Conservation (phyloP, 2,329 filamentous ascomycete species). For the Zymoseptoria tritici region DNA sequence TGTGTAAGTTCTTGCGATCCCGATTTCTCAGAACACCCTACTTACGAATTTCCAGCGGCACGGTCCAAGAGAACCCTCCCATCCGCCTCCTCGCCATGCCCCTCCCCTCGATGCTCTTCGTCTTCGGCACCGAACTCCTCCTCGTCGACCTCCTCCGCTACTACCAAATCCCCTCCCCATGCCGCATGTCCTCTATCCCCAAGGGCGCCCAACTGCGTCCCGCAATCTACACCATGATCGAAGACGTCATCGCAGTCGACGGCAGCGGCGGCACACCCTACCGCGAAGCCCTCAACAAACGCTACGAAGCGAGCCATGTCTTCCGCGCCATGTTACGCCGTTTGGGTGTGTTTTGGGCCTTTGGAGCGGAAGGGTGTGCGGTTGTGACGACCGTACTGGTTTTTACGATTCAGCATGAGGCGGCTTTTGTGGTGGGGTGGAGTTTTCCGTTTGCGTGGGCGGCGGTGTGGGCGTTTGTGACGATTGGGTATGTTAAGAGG, state of each 20-base stretch:
- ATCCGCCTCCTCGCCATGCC: constrained; percentile 50
- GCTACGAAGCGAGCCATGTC: constrained; percentile 37
- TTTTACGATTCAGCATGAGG: constrained; percentile 41
- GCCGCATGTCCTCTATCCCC: constrained; percentile 47
- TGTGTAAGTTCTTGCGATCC: constrained; percentile 31
- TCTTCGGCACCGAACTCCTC: constrained; percentile 45
- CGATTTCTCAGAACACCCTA: background rate
- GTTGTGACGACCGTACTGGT: constrained; percentile 38
- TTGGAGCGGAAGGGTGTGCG: constrained; percentile 37
- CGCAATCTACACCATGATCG: constrained; percentile 48
- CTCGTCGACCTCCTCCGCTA: constrained; percentile 43
- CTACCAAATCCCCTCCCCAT: constrained; percentile 39
- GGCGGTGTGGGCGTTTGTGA: constrained; percentile 40
- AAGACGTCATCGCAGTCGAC: constrained; percentile 48
- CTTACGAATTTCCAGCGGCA: constrained; percentile 33
- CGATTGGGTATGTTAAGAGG: constrained; percentile 39
- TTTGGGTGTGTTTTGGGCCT: constrained; percentile 47
- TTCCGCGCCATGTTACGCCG: constrained; percentile 17
- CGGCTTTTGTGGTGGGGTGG: constrained; percentile 46
- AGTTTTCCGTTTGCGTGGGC: constrained; percentile 44
- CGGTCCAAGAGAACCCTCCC: constrained; percentile 40
- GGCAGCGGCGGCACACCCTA: constrained; percentile 47
- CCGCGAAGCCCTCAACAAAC: constrained; percentile 43
- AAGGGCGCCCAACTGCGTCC: constrained; percentile 45
- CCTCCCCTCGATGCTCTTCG: constrained; percentile 44